Conservation (phyloP, 352 stramenopile genomes). For the Saprolegnia diclina region DNA sequence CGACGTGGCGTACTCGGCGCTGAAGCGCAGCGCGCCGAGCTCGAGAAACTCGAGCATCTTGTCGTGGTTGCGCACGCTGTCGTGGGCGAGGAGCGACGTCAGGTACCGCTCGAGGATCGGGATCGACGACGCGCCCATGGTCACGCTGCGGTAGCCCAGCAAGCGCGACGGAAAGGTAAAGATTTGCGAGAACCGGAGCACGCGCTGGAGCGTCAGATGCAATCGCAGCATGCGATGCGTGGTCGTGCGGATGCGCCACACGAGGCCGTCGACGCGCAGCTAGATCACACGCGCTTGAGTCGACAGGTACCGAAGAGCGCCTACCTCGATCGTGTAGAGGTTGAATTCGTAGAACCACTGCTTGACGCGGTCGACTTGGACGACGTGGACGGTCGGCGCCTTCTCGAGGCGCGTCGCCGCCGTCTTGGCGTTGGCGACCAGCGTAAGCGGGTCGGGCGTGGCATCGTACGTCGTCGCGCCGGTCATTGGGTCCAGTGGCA, state of each 20-base stretch:
- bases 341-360: conserved; percentile 22
- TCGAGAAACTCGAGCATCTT: conserved; percentile 23
- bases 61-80: conserved; percentile 10
- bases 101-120: conserved; percentile 11
- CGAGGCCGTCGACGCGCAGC: neutral
- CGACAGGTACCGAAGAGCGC: neutral
- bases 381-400: conserved; percentile 2
- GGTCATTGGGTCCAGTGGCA: neutral
- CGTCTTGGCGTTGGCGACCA: neutral
- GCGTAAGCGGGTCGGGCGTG: neutral
- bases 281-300: neutral
- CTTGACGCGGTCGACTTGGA: conserved; percentile 18
- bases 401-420: neutral
- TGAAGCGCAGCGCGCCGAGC: conserved; percentile 18
- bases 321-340: conserved; percentile 23
- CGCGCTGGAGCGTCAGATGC: conserved; percentile 17
- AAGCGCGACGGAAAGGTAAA: conserved; percentile 20
- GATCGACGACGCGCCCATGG: neutral
- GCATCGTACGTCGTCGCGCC: neutral
- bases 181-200: conserved; percentile 18
- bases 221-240: conserved; percentile 2
- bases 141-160: neutral
- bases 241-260: conserved; percentile 24
- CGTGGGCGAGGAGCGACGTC: conserved; percentile 6
- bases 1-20: neutral